Conservation (phyloP, 2,329 filamentous ascomycete species). For the Beauveria rudraprayagi region DNA sequence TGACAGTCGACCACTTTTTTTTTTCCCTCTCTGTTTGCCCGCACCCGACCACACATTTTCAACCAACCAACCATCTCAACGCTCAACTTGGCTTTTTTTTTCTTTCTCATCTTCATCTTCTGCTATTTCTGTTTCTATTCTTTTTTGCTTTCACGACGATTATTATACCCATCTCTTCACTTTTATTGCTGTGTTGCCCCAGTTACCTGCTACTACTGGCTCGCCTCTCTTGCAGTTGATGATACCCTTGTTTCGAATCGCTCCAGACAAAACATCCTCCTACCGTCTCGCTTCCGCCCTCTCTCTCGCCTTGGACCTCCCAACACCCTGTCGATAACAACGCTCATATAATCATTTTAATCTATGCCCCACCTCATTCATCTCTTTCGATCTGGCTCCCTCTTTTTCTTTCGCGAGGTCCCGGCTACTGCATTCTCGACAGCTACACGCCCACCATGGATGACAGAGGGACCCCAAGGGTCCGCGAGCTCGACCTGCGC, state of each 20-base stretch:
- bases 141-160: constrained; percentile 9
- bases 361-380: constrained; percentile 3
- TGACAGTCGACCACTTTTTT: neutral
- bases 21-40: neutral
- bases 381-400: neutral
- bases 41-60: neutral
- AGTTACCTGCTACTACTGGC: neutral
- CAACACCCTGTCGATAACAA: neutral
- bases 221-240: neutral
- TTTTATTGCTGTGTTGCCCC: neutral
- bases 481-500: constrained; percentile 30
- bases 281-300: neutral
- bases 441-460: constrained; percentile 14
- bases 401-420: neutral
- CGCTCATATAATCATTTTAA: neutral
- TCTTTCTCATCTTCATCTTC: constrained; percentile 1
- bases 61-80: neutral
- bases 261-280: neutral
- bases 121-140: too few species aligned
- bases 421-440: constrained; percentile 13
- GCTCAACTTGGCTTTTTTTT: neutral
- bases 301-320: neutral
- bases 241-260: constrained; percentile 11
- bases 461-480: constrained; percentile 14
- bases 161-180: neutral